These are phyloP conservation scores for Aspergillus sp. DNA, from an alignment of 2,329 filamentous ascomycete species.

Conservation along the genomic window DNA sequence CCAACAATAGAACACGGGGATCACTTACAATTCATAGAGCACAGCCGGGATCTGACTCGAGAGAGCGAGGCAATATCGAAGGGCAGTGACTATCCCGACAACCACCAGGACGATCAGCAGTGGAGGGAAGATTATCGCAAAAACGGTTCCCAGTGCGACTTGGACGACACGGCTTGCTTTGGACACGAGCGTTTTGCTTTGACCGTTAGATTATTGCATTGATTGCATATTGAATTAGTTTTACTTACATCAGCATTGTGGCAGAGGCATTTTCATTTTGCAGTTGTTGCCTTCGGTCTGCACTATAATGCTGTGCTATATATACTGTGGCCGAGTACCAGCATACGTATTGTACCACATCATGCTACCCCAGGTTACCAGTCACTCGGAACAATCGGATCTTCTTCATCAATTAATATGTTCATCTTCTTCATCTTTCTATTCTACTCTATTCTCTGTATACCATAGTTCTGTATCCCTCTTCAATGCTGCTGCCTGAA, in stretches of 20 bases:
- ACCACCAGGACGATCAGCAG: not conserved
- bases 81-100: not conserved
- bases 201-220: not conserved
- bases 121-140: not conserved
- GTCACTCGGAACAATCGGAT: no score
- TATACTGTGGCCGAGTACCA: no score
- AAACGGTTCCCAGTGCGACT: not conserved
- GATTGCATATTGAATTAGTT: not conserved
- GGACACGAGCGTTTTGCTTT: no score
- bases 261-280: no score
- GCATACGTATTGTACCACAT: not conserved
- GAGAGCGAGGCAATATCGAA: not conserved
- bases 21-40: constrained; percentile 2
- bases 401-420: no score
- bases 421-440: no score
- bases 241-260: not conserved
- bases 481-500: no score
- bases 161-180: not conserved
- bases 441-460: no score
- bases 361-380: not conserved
- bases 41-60: not conserved
- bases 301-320: no score
- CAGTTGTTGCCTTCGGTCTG: no score
- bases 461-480: no score
- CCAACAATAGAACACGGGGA: no score